Evolutionary conservation across 345 rosid genomes (phyloP).

Genomic region (Dimocarpus longan): DNA sequence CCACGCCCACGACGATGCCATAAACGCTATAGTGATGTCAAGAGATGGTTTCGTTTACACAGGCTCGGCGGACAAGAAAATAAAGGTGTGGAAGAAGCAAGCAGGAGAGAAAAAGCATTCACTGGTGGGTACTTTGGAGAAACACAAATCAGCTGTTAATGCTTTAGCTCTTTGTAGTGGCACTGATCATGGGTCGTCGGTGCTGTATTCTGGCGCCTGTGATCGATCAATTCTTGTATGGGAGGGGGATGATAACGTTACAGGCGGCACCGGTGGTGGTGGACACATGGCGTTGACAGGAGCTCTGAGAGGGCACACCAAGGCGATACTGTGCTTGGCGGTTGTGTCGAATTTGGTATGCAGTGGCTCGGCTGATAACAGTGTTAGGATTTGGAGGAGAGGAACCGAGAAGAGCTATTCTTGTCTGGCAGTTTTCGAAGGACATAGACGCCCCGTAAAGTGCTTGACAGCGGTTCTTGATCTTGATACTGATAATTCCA

Average conservation of each 20-base stretch:
- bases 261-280: conserved; percentile 15
- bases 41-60: conserved; percentile 64
- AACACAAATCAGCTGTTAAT: conserved; percentile 70
- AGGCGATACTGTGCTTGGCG: conserved; percentile 67
- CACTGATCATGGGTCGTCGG: conserved; percentile 43
- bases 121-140: conserved; percentile 47
- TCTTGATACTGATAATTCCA: neutral
- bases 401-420: conserved; percentile 38
- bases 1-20: conserved; percentile 73
- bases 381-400: conserved; percentile 69
- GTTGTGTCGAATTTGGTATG: conserved; percentile 49
- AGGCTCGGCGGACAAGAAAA: conserved; percentile 73
- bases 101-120: conserved; percentile 39
- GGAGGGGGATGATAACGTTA: conserved; percentile 39
- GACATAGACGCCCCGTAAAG: conserved; percentile 68
- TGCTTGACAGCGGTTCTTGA: conserved; percentile 47
- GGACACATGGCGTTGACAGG: conserved; percentile 54
- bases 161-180: conserved; percentile 57
- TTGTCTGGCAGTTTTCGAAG: conserved; percentile 62
- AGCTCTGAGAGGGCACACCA: conserved; percentile 72
- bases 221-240: conserved; percentile 78
- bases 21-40: conserved; percentile 58
- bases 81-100: conserved; percentile 59
- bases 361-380: conserved; percentile 77
- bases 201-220: conserved; percentile 77